phyloP scores from a whole-genome alignment of 2,329 filamentous ascomycete genomes.

The Sarocladium strictum region DNA sequence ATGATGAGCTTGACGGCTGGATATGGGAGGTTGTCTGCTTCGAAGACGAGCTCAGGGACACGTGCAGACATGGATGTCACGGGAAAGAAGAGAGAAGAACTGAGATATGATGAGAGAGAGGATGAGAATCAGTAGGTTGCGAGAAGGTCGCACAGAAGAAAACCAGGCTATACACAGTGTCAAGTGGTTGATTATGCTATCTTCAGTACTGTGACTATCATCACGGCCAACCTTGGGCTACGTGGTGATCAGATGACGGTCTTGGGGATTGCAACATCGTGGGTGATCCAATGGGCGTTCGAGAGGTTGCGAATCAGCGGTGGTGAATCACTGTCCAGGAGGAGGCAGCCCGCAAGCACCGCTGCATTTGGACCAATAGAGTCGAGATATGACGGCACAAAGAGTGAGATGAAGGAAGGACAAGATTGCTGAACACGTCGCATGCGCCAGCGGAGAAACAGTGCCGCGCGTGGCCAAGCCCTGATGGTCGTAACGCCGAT shows the following conservation, averaged over 20 bases:
- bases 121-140: neutral
- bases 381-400: neutral
- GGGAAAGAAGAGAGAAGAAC: neutral
- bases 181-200: neutral
- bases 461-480: neutral
- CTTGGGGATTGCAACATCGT: neutral
- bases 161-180: neutral
- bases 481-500: neutral
- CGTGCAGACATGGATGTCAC: slow-evolving; percentile 17
- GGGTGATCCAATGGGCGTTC: neutral
- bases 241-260: neutral
- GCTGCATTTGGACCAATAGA: neutral
- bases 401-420: neutral
- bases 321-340: neutral
- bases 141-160: neutral
- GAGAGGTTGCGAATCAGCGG: neutral
- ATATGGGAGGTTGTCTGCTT: slow-evolving; percentile 29
- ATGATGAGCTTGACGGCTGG: slow-evolving; percentile 41
- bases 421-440: neutral
- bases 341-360: neutral
- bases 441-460: neutral
- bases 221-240: neutral
- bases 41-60: slow-evolving; percentile 15
- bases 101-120: neutral
- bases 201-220: neutral